Evolutionary conservation across 257 asterid species (phyloP).

Genomic region (Salvia splendens): DNA sequence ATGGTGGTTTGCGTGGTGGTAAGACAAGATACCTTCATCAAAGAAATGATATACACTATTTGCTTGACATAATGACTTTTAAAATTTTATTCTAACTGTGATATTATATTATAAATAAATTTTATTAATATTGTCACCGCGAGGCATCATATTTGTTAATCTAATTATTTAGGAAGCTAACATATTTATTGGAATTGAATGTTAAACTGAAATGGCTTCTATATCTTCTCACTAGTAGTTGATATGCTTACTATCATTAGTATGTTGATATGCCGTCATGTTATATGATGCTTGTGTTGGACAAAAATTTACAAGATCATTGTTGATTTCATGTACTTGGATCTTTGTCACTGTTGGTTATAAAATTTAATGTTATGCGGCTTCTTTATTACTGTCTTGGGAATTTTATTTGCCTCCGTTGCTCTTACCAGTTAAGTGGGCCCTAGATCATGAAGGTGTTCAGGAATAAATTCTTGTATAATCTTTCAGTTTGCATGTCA

Average conservation of each 20-base stretch:
- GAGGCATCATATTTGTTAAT: neutral
- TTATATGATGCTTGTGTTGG: constrained; percentile 22
- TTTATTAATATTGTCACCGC: neutral
- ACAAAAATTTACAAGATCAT: constrained; percentile 2
- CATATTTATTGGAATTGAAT: neutral
- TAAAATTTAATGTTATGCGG: neutral
- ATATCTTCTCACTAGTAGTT: neutral
- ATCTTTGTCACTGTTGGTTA: constrained; percentile 8
- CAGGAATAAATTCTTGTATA: neutral
- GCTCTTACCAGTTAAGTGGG: neutral
- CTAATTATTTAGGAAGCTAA: constrained; percentile 6
- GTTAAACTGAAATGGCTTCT: constrained; percentile 15
- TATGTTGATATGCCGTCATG: constrained; percentile 11
- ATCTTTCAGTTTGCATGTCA: neutral
- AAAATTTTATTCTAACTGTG: constrained; percentile 8
- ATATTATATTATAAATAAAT: neutral
- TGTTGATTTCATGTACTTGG: constrained; percentile 3
- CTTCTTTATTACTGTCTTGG: neutral
- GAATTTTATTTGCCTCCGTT: neutral
- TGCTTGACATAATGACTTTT: constrained; percentile 20
- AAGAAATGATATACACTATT: neutral
- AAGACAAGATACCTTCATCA: constrained; percentile 40
- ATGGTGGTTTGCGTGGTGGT: constrained; percentile 99
- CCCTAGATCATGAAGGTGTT: neutral
- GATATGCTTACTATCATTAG: neutral